phyloP scores from a whole-genome alignment of 495 filamentous ascomycete genomes.

The Podospora appendiculata region DNA sequence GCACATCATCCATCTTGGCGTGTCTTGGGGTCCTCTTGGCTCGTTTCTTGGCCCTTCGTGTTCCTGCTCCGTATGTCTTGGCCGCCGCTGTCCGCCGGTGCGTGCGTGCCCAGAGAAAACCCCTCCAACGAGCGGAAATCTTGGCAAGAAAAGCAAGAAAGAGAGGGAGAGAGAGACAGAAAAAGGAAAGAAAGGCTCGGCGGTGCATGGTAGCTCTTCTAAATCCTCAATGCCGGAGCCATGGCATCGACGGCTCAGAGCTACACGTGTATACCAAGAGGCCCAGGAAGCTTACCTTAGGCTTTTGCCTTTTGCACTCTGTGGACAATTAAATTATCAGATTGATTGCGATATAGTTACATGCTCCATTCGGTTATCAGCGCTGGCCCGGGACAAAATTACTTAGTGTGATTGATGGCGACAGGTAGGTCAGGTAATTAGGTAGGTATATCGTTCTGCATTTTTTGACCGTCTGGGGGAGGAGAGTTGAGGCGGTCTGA shows the following conservation, averaged over 20 bases:
- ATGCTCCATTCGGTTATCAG: neutral
- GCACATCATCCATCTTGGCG: neutral
- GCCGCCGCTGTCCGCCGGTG: neutral
- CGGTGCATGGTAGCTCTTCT: too few relatives aligned
- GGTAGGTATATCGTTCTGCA: neutral
- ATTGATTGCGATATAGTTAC: neutral
- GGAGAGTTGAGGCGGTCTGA: too few relatives aligned
- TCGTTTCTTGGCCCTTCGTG: neutral
- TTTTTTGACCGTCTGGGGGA: too few relatives aligned
- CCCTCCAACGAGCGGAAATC: conserved; percentile 1
- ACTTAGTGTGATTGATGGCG: too few relatives aligned
- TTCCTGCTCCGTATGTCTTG: neutral
- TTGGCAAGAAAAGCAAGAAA: neutral
- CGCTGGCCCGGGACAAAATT: too few relatives aligned
- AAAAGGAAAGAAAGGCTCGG: too few relatives aligned
- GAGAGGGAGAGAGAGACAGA: neutral
- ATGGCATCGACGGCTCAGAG: too few relatives aligned
- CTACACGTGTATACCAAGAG: neutral
- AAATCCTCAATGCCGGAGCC: too few relatives aligned
- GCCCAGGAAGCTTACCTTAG: neutral
- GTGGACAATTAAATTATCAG: neutral
- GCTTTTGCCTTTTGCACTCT: neutral
- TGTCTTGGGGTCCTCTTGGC: neutral
- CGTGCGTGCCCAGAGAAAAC: neutral
- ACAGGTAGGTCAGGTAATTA: too few relatives aligned